Conservation (phyloP, 2,329 filamentous ascomycete genomes). For the Neophaeococcomyces aloes region DNA sequence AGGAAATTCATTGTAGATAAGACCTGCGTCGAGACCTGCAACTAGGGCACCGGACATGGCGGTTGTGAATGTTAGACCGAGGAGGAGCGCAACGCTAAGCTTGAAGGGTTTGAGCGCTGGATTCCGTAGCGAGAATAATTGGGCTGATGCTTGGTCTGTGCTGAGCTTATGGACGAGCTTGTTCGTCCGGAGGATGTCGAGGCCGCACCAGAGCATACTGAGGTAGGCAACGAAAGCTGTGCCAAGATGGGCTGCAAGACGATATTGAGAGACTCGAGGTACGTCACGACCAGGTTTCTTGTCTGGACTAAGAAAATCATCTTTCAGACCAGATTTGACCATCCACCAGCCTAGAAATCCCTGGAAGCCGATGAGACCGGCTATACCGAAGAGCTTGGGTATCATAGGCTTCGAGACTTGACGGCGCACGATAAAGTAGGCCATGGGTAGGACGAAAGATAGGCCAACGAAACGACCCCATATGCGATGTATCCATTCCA, state of each 20-base stretch:
- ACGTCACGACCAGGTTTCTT: slow-evolving; percentile 52
- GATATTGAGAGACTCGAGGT: slow-evolving; percentile 77
- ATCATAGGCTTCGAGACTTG: slow-evolving; percentile 72
- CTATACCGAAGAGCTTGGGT: slow-evolving; percentile 67
- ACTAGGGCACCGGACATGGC: slow-evolving; percentile 91
- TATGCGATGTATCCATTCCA: slow-evolving; percentile 95
- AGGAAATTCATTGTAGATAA: slow-evolving; percentile 99
- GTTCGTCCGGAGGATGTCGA: slow-evolving; percentile 70
- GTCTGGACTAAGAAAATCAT: slow-evolving; percentile 86
- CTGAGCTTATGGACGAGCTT: slow-evolving; percentile 44
- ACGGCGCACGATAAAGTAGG: slow-evolving; percentile 75
- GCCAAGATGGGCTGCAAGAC: slow-evolving; percentile 77
- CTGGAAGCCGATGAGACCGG: slow-evolving; percentile 83
- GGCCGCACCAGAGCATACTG: slow-evolving; percentile 84
- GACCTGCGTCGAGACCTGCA: slow-evolving; percentile 84
- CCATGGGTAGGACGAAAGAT: slow-evolving; percentile 75
- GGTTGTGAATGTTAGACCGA: slow-evolving; percentile 71
- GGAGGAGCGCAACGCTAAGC: slow-evolving; percentile 58
- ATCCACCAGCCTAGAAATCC: slow-evolving; percentile 98
- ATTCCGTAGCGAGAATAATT: slow-evolving; percentile 52
- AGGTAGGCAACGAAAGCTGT: slow-evolving; percentile 88
- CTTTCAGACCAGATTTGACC: slow-evolving; percentile 92
- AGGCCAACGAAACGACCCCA: slow-evolving; percentile 90
- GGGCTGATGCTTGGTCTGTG: slow-evolving; percentile 52
- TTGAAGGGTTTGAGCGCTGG: slow-evolving; percentile 65